Base-by-base conservation (phyloP, 306 rosid species). In the Ziziphus jujuba region DNA sequence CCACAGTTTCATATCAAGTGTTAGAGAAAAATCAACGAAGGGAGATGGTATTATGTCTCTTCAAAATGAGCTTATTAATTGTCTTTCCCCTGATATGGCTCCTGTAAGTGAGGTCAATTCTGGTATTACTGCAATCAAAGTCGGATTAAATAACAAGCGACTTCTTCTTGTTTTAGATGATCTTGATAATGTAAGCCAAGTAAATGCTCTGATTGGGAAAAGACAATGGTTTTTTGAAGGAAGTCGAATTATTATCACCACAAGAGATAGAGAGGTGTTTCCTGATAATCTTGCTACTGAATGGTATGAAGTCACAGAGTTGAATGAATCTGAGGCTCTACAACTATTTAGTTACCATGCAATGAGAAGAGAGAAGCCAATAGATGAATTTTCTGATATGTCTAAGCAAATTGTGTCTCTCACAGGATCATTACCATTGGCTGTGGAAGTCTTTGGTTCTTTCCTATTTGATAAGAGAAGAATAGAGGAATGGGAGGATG, bases 371-470 rank as follows among this genome's bases (percentile, higher is more conserved):
- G 75, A 67, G 21, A 51, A 31, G 2, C 96, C 90, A 5, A 59
- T 72, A n/a, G 50, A 52, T 0, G 9, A 28, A 16, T 54, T 80
- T 54, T 11, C 17, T 52, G 5, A 65, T 1, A 25, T 82, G 17
- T 84, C 87, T n/a, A 1, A 76, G 56, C 16, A 84, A 64, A 89
- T 82, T 6, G 90, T 89, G 70, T 35, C 61, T 47, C 81, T 80
- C 0, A 82, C 96, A 0, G 87, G 92, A 65, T 47, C 65, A 56
- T 33, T 89, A 58, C 96, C 96, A 4, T 69, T 89, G 85, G 92
- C 96, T 43, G 24, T 89, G 38, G 90, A 89, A 82, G 89, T 89
- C 45, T 79, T 82, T 54, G 92, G 92, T 25, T 86, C 87, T 9
- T 52, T 69, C 66, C 68, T 86, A 61, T 84, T 67, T 56, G 81